Evolutionary conservation across 345 rosid genomes (phyloP).

Genomic region (Populus nigra): DNA sequence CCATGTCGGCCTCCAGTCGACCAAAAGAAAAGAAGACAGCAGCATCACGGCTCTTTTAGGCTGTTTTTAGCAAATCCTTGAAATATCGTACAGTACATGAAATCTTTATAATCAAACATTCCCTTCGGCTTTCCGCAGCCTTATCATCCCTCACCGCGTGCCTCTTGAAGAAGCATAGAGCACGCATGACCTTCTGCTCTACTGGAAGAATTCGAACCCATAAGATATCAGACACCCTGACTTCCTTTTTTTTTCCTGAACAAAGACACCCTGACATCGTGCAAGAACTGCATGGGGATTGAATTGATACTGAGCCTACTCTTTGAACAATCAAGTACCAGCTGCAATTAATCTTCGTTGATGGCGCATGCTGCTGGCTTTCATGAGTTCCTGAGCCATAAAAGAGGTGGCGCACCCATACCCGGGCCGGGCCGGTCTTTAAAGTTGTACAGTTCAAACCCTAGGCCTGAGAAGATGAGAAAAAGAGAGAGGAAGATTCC

Average conservation of each 20-base stretch:
- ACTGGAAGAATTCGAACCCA: neutral
- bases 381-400: neutral
- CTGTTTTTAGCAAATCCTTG: neutral
- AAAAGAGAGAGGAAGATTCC: neutral
- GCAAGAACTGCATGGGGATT: neutral
- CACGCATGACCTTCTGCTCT: neutral
- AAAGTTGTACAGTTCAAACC: neutral
- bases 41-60: neutral
- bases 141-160: neutral
- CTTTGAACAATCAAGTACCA: too few relatives aligned
- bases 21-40: neutral
- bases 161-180: neutral
- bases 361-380: too few relatives aligned
- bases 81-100: too few relatives aligned
- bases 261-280: neutral
- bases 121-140: neutral
- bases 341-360: too few relatives aligned
- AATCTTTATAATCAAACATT: neutral
- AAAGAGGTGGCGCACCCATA: neutral
- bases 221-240: neutral
- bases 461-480: neutral
- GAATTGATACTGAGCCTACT: neutral
- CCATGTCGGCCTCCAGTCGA: neutral
- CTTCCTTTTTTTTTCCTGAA: neutral
- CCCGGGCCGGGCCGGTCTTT: neutral